Evolutionary conservation across 305 asterid species (phyloP), one percentile per base, ranked within the genome.

Genomic region (Salvia sclarea): DNA sequence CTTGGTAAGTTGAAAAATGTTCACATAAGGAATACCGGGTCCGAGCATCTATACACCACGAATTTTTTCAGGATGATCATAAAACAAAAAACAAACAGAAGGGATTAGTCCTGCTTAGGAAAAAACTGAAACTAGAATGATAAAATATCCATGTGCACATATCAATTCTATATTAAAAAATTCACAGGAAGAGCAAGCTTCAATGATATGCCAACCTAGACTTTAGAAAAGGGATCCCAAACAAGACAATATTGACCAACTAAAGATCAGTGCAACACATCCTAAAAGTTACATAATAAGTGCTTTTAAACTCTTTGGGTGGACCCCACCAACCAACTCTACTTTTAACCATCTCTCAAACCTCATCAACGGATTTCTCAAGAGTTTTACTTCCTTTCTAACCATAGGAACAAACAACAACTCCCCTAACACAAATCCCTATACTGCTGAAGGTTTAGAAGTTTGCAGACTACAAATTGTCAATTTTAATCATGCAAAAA

Each of bases 161-260:
- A 44, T 48, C 47, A 63, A 56, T 30, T 65, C 57, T 44, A 58
- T 31, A 31, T 50, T 2, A 12, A 47, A 31, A 35, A 28, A 25
- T 43, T 55, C 58, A 35, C 49, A 24, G 14, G 52, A 3, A 38
- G 40, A 71, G 56, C 18, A 43, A 50, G 49, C 49, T 33, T 48
- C 65, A n/a, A 35, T 21, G 54, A 54, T 38, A 53, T 40, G 41
- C 30, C 74, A n/a, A 45, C 16, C 38, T 57, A 60, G 24, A 50
- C 28, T 12, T 10, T 0, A 5, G 47, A 50, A 14, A 17, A 58
- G 2, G 48, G 31, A 16, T 40, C 6, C 13, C 10, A 17, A 58
- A 35, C 30, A 59, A 38, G 28, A 38, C 6, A 17, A 8, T 9
- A 16, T 8, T 16, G 30, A 37, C 65, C 11, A 38, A 38, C 4